These are phyloP conservation scores for Rhododendron henanense DNA, from an alignment of 148 eudicot genomes.

Conservation along the genomic window DNA sequence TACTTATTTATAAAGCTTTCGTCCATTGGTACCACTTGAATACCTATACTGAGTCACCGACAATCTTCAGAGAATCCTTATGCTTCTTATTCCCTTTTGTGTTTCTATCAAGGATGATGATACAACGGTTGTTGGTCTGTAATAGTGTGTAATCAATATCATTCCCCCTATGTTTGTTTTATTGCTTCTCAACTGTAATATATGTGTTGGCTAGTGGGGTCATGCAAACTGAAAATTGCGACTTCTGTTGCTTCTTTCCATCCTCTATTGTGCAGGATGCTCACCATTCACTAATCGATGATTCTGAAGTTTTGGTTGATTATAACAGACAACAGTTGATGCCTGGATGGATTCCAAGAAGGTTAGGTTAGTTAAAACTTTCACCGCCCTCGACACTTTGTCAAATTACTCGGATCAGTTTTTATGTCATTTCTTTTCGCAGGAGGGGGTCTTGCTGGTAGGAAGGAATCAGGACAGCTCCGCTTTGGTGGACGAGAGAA, in stretches of 20 bases:
- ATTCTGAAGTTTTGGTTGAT: slow-evolving; percentile 92
- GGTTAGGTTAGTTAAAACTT: slow-evolving; percentile 62
- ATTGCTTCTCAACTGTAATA: not conserved
- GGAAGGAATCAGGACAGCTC: slow-evolving; percentile 97
- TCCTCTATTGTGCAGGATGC: slow-evolving; percentile 56
- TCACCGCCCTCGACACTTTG: not conserved
- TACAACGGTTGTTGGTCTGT: not conserved
- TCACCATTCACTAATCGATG: slow-evolving; percentile 78
- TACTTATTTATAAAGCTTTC: not conserved
- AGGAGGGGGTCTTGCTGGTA: slow-evolving; percentile 98
- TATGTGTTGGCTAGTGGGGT: not conserved
- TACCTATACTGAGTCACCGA: not conserved
- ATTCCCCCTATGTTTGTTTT: not conserved
- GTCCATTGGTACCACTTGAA: not conserved
- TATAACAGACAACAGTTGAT: slow-evolving; percentile 88
- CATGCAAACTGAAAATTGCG: not conserved
- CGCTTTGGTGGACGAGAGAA: slow-evolving; percentile 99
- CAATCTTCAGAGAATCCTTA: not conserved
- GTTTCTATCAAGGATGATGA: not conserved
- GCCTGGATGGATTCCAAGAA: slow-evolving; percentile 99
- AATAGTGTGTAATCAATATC: not conserved
- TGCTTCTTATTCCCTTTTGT: not conserved
- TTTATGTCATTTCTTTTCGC: slow-evolving; percentile 14
- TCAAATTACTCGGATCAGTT: not conserved
- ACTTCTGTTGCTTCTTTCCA: slow-evolving; percentile 4